phyloP scores from a whole-genome alignment of 2,329 filamentous ascomycete species.

The Mycosphaerella sp. region DNA sequence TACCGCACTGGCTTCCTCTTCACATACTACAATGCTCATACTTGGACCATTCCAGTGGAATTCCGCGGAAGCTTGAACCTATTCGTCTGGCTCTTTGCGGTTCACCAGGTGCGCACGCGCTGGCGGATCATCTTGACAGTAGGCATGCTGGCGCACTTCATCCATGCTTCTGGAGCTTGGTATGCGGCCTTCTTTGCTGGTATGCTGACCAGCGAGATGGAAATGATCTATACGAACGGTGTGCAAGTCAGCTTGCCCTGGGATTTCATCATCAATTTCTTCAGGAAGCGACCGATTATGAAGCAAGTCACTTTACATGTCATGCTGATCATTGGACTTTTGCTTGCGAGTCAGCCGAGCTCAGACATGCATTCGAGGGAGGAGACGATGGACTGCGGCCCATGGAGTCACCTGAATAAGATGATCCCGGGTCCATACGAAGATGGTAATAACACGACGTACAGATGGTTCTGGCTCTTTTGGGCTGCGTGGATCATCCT shows the following conservation, averaged over 20 bases:
- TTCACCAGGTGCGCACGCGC: constrained; percentile 33
- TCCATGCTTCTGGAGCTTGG: constrained; percentile 46
- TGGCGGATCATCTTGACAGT: constrained; percentile 18
- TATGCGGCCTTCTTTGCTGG: constrained; percentile 55
- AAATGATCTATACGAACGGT: constrained; percentile 44
- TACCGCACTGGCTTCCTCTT: constrained; percentile 44
- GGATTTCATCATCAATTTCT: constrained; percentile 16
- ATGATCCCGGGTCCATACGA: constrained; percentile 24
- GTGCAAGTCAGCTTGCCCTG: constrained; percentile 18
- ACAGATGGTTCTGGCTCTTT: constrained; percentile 44
- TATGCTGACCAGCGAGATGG: constrained; percentile 57
- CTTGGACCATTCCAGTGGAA: constrained; percentile 59
- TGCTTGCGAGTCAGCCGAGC: constrained; percentile 23
- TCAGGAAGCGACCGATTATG: constrained; percentile 11
- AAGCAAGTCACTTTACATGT: constrained; percentile 17
- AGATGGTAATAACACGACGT: constrained; percentile 20
- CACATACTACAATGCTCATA: constrained; percentile 28
- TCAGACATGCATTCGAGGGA: constrained; percentile 19
- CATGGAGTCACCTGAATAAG: constrained; percentile 21
- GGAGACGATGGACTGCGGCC: constrained; percentile 21
- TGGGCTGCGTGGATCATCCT: constrained; percentile 47
- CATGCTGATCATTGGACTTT: constrained; percentile 22
- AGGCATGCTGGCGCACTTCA: constrained; percentile 19
- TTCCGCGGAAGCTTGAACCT: constrained; percentile 58
- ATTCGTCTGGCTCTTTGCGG: constrained; percentile 52